phyloP scores from a whole-genome alignment of 164 flowering plant genomes.

The Chloranthus sessilifolius region DNA sequence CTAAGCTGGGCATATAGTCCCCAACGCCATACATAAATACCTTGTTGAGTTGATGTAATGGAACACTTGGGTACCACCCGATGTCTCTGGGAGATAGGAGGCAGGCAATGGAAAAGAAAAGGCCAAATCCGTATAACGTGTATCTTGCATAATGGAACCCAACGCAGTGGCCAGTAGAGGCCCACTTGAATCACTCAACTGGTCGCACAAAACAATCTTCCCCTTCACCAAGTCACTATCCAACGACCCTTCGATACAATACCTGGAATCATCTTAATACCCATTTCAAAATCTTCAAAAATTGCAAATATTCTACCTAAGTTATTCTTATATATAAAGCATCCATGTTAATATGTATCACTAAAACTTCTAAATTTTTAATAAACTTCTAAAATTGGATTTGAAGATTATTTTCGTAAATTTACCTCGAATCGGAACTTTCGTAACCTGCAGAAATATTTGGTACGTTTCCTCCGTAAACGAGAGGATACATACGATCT shows the following conservation, averaged over 20 bases:
- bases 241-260: not conserved
- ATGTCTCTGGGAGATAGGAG: not conserved
- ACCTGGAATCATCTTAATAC: not conserved
- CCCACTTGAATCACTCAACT: not conserved
- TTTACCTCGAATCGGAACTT: constrained; percentile 24
- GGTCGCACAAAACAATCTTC: constrained; percentile 14
- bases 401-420: not conserved
- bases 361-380: too few relatives aligned
- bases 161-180: constrained; percentile 6
- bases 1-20: too few relatives aligned
- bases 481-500: constrained; percentile 21
- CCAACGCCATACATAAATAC: too few relatives aligned
- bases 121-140: not conserved
- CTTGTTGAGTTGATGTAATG: constrained; percentile 13
- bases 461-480: constrained; percentile 50
- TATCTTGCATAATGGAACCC: constrained; percentile 10
- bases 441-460: constrained; percentile 23
- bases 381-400: not conserved
- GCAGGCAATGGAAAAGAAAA: constrained; percentile 9
- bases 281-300: too few relatives aligned
- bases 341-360: not conserved
- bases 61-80: not conserved
- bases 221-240: constrained; percentile 10
- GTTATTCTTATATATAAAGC: not conserved
- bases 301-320: not conserved